Base-by-base conservation (phyloP, 257 asterid species). In the Orobanche coerulescens region DNA sequence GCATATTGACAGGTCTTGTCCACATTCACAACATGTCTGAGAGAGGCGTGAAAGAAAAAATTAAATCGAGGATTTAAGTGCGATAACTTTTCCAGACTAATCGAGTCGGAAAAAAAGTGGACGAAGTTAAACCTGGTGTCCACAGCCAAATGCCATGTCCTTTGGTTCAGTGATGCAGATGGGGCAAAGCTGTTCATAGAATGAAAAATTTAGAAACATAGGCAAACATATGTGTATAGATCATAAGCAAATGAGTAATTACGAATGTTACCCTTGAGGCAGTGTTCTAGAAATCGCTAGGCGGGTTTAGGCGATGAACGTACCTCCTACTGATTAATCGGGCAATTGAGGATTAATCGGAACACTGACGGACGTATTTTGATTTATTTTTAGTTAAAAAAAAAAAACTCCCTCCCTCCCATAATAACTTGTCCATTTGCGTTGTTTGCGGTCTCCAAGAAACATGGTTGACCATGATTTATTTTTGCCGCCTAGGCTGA, bases 121-220 rank as follows among this genome's bases (percentile, higher is more conserved):
- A 65, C 13, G 12, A 59, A 40, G 14, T 31, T 42, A 61, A 66
- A 90, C 97, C 97, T 86, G 97, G 72, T 90, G 97, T 67, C 97
- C 97, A 31, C 97, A 90, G 66, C 92, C 95, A 62, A 90, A 90
- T n/a, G 97, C 97, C 95, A 90, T 80, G 75, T 90, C 70, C 78
- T 84, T 90, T 4, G 88, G 82, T 48, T 75, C 82, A 5, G 75
- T 75, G 39, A 90, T 73, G 83, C 97, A 90, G 73, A 90, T 84
- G 30, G 97, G 97, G 69, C 97, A 90, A 60, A 87, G 87, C 97
- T 90, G 88, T 63, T 23, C 34, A 47, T 55, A 74, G 28, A 31
- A 47, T 4, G 13, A 36, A 48, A 1, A 2, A 44, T 2, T 13
- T 42, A 64, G 44, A 16, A 14, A 20, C 28, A 39, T 40, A 2